Percentiles rank a stretch among this genome's conserved stretches.
Conservation (phyloP, 1,284 basidiomycete species). For the Phellopilus nigrolimitatus region DNA sequence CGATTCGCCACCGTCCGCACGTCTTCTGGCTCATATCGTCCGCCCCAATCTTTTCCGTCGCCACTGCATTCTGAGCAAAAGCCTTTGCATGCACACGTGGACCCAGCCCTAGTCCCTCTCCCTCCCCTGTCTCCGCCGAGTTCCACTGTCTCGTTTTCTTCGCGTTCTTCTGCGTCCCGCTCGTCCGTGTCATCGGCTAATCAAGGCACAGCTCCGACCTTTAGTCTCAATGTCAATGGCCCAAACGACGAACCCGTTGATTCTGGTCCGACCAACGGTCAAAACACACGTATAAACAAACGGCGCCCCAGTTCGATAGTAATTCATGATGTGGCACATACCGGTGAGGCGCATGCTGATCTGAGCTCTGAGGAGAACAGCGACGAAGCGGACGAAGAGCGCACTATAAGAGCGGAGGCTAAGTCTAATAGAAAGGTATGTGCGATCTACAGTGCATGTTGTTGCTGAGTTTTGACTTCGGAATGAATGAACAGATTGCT, state of each 20-base stretch:
- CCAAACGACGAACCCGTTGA: neutral
- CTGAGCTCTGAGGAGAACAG: constrained; percentile 19
- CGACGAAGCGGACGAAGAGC: constrained; percentile 37
- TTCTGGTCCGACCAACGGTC: neutral
- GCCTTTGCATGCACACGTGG: constrained; percentile 37
- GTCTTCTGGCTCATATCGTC: constrained; percentile 31
- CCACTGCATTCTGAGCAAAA: constrained; percentile 23
- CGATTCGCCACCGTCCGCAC: constrained; percentile 40
- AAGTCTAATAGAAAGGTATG: constrained; percentile 75
- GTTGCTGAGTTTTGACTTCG: constrained; percentile 1
- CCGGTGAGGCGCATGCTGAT: constrained; percentile 16
- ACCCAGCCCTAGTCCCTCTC: constrained; percentile 49
- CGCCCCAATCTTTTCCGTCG: constrained; percentile 35
- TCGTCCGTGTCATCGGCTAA: constrained; percentile 64
- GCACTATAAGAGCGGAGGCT: constrained; percentile 58
- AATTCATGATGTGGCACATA: constrained; percentile 1
- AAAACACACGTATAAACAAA: neutral
- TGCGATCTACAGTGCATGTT: constrained; percentile 25
- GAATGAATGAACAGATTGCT: constrained; percentile 51
- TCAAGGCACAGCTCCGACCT: constrained; percentile 31
- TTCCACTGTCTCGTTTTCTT: constrained; percentile 56
- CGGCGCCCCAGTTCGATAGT: constrained; percentile 9
- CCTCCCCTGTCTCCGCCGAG: constrained; percentile 64
- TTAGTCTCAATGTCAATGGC: constrained; percentile 26
- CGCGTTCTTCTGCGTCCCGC: constrained; percentile 22